Evolutionary conservation across 257 asterid species (phyloP).

Genomic region (Echium plantagineum): DNA sequence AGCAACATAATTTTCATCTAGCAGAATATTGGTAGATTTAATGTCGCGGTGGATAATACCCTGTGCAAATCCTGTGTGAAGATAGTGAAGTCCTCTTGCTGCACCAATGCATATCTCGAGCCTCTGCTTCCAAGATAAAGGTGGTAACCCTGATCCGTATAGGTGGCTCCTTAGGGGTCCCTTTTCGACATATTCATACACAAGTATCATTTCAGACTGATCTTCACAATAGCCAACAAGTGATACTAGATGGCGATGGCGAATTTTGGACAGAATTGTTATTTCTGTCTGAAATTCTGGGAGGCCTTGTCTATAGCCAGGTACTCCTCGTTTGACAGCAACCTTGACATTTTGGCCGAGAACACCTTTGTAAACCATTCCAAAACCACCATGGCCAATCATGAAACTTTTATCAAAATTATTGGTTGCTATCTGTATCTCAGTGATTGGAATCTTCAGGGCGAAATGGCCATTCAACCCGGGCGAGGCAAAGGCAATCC

Average conservation of each 20-base stretch:
- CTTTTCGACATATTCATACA: constrained; percentile 65
- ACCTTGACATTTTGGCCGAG: constrained; percentile 40
- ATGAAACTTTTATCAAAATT: constrained; percentile 46
- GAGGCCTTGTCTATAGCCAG: constrained; percentile 64
- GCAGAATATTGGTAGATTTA: constrained; percentile 61
- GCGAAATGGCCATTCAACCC: constrained; percentile 46
- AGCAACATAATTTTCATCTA: constrained; percentile 45
- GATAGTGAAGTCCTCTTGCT: constrained; percentile 72
- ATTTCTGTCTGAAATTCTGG: constrained; percentile 71
- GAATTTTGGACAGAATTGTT: constrained; percentile 51
- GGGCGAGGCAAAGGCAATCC: constrained; percentile 31
- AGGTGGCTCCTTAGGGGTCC: constrained; percentile 53
- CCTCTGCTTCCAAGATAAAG: constrained; percentile 63
- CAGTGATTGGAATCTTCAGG: constrained; percentile 45
- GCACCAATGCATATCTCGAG: constrained; percentile 86
- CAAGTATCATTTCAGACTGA: constrained; percentile 69
- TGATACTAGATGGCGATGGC: constrained; percentile 65
- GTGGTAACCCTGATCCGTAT: constrained; percentile 36
- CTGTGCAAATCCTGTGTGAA: constrained; percentile 71
- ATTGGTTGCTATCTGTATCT: constrained; percentile 47
- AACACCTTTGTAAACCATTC: constrained; percentile 51
- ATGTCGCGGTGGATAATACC: constrained; percentile 76
- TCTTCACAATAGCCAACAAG: constrained; percentile 69
- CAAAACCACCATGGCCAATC: constrained; percentile 66
- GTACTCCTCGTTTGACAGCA: constrained; percentile 54